Percentiles rank a stretch among this genome's conserved stretches.
These are phyloP conservation scores for Penicillium sp. DNA, from an alignment of 2,329 filamentous ascomycete genomes.

Conservation along the genomic window DNA sequence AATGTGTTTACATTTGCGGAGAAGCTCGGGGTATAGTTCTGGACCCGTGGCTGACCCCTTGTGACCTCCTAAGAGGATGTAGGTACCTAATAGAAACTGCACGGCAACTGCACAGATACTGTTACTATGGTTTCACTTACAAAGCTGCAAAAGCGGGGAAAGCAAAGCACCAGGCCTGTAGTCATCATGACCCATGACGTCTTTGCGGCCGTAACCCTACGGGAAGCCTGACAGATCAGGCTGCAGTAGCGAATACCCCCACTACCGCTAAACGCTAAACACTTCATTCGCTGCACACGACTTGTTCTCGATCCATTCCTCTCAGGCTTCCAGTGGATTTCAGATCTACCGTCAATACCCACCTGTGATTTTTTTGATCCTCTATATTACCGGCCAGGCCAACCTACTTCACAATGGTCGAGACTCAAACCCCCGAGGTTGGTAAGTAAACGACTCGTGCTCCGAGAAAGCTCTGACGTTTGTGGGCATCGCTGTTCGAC, in stretches of 20 bases:
- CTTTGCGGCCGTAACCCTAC: slow-evolving; percentile 25
- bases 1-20: not conserved
- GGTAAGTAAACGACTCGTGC: slow-evolving; percentile 36
- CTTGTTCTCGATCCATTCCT: slow-evolving; percentile 26
- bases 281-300: slow-evolving; percentile 32
- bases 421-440: slow-evolving; percentile 41
- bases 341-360: slow-evolving; percentile 19
- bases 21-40: slow-evolving; percentile 2
- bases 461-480: slow-evolving; percentile 33
- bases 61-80: not conserved
- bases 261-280: slow-evolving; percentile 24
- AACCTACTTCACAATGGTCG: slow-evolving; percentile 38
- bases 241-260: slow-evolving; percentile 19
- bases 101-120: not conserved
- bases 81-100: not conserved
- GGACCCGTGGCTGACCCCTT: not conserved
- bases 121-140: not conserved
- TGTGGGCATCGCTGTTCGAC: slow-evolving; percentile 29
- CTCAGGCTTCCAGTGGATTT: slow-evolving; percentile 22
- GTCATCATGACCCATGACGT: slow-evolving; percentile 17
- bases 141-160: slow-evolving; percentile 2
- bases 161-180: not conserved
- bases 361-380: slow-evolving; percentile 14
- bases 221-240: slow-evolving; percentile 18
- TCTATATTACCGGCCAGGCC: slow-evolving; percentile 26